phyloP scores from a whole-genome alignment of 768 basidiomycete species.

The Chalciporus pseudorubinellus region DNA sequence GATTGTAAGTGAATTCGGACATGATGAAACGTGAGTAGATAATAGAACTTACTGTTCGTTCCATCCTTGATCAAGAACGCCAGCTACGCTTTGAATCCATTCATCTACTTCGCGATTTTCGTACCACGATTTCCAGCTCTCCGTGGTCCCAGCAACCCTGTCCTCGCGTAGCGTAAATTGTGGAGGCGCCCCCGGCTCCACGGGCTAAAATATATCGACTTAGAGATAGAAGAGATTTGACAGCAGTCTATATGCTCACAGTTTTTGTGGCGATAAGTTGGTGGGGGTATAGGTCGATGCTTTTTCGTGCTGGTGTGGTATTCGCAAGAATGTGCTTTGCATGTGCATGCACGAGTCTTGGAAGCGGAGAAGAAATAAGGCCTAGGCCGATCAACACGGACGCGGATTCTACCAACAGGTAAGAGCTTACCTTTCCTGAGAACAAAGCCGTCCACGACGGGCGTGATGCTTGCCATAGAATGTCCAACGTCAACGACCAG shows the following conservation, averaged over 20 bases:
- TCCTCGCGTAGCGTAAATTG: constrained; percentile 74
- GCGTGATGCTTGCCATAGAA: constrained; percentile 85
- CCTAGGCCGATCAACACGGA: constrained; percentile 37
- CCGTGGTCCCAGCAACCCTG: constrained; percentile 66
- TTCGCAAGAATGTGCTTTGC: constrained; percentile 63
- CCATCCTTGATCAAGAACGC: constrained; percentile 84
- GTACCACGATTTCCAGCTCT: constrained; percentile 79
- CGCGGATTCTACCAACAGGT: neutral
- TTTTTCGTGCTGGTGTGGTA: constrained; percentile 47
- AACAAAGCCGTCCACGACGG: constrained; percentile 97
- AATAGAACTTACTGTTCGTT: constrained; percentile 70
- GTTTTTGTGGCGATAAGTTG: constrained; percentile 85
- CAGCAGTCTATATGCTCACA: constrained; percentile 37
- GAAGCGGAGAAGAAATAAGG: constrained; percentile 69
- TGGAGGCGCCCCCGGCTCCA: constrained; percentile 65
- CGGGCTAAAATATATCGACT: constrained; percentile 49
- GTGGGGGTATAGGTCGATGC: constrained; percentile 75
- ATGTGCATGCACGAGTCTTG: constrained; percentile 78
- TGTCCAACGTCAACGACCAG: constrained; percentile 94
- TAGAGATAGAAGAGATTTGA: constrained; percentile 1
- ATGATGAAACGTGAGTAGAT: neutral
- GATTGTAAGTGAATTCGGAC: neutral
- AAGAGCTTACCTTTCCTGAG: constrained; percentile 75
- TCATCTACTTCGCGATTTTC: constrained; percentile 85
- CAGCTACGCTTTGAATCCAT: constrained; percentile 88